Evolutionary conservation across 139 green algal genomes (phyloP).

Genomic region (Microglena sp.): DNA sequence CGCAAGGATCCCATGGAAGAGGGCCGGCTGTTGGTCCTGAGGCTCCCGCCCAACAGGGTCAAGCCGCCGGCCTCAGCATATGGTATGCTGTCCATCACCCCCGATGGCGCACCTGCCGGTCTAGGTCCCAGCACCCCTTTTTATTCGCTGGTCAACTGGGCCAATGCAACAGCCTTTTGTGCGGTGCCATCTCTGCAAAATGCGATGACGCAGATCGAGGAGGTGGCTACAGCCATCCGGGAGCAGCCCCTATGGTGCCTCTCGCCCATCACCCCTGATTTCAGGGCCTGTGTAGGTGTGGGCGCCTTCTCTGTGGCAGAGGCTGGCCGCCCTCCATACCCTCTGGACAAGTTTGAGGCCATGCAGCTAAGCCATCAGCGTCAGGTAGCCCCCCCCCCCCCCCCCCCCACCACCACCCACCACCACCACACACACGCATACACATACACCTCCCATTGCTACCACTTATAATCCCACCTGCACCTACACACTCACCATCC

Average conservation of each 20-base stretch:
- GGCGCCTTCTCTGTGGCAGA: constrained; percentile 25
- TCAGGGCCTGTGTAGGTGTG: constrained; percentile 14
- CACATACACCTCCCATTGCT: background rate
- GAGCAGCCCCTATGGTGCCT: constrained; percentile 35
- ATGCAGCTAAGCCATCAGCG: constrained; percentile 42
- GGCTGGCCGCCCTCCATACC: constrained; percentile 25
- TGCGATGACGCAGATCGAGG: constrained; percentile 21
- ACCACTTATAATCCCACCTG: too few species aligned
- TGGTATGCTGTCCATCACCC: constrained; percentile 19
- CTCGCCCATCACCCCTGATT: constrained; percentile 9
- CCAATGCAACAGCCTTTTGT: too few species aligned
- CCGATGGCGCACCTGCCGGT: constrained; percentile 14
- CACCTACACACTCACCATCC: too few species aligned
- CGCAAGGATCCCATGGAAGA: constrained; percentile 28
- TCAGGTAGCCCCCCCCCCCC: constrained; percentile 7
- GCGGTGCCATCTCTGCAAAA: too few species aligned
- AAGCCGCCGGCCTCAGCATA: constrained; percentile 3
- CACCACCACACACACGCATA: background rate
- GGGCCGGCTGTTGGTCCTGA: constrained; percentile 22
- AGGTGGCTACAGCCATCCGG: constrained; percentile 3
- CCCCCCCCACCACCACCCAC: too few species aligned
- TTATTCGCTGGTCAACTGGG: too few species aligned
- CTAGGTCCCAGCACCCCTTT: too few species aligned
- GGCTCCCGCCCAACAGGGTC: constrained; percentile 9
- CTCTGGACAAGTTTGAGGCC: constrained; percentile 24